These are phyloP conservation scores for Oryza meyeriana DNA, from an alignment of 176 grass and related monocot species.

Conservation along the genomic window DNA sequence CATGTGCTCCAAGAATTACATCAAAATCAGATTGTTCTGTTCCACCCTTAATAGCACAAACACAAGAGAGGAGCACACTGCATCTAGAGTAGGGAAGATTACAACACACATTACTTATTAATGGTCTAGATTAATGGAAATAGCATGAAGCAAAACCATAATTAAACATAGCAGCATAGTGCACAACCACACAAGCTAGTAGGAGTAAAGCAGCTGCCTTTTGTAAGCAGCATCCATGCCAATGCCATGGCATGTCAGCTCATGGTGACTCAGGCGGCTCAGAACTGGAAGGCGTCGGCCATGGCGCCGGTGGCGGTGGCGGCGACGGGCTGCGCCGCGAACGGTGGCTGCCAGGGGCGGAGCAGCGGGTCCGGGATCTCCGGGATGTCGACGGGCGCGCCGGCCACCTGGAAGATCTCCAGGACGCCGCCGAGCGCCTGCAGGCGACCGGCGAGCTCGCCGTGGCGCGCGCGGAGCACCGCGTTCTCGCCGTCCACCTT, in stretches of 20 bases:
- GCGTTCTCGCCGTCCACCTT: slow-evolving; percentile 62
- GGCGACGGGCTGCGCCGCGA: slow-evolving; percentile 37
- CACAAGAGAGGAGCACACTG: not conserved
- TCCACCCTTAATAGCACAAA: not conserved
- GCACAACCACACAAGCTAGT: not conserved
- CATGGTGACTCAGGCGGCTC: not conserved
- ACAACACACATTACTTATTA: not conserved
- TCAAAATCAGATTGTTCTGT: not conserved
- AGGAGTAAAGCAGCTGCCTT: not conserved
- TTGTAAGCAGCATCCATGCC: not conserved
- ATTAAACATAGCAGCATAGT: not conserved
- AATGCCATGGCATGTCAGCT: not conserved
- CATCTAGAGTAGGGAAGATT: not conserved
- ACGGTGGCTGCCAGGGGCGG: slow-evolving; percentile 62
- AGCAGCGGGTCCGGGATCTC: slow-evolving; percentile 64
- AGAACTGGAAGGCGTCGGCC: slow-evolving; percentile 38
- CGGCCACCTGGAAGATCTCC: slow-evolving; percentile 52
- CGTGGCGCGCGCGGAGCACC: slow-evolving; percentile 48
- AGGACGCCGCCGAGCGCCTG: slow-evolving; percentile 48
- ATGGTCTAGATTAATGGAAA: slow-evolving; percentile 3
- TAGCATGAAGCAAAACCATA: slow-evolving; percentile 26
- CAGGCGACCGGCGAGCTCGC: slow-evolving; percentile 47
- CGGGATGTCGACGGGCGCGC: slow-evolving; percentile 57
- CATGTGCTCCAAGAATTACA: not conserved
- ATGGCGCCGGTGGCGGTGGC: not conserved